phyloP scores from a whole-genome alignment of 2,329 filamentous ascomycete genomes.

The Aspergillus viridinutans region DNA sequence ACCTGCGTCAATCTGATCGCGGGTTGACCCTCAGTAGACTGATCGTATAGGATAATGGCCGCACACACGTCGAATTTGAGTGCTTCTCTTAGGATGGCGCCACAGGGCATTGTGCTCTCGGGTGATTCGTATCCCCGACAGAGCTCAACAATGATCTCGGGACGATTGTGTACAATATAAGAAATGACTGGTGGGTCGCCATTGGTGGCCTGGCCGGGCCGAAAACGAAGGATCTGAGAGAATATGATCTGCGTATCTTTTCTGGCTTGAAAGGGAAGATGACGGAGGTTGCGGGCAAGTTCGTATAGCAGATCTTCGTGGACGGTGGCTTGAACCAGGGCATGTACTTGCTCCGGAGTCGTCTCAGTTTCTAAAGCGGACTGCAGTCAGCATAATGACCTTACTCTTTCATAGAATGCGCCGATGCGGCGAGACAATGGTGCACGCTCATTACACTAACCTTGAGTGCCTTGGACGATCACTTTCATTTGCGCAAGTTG shows the following conservation, averaged over 20 bases:
- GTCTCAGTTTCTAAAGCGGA: constrained; percentile 68
- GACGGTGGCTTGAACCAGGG: constrained; percentile 78
- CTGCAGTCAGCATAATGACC: constrained; percentile 9
- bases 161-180: constrained; percentile 80
- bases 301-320: constrained; percentile 84
- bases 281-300: constrained; percentile 76
- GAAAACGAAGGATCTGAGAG: constrained; percentile 89
- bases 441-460: constrained; percentile 42
- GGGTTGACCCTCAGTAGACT: constrained; percentile 69
- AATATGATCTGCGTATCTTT: constrained; percentile 96
- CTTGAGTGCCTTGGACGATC: constrained; percentile 86
- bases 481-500: constrained; percentile 88
- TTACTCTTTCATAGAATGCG: not conserved
- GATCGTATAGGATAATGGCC: constrained; percentile 87
- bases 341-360: constrained; percentile 80
- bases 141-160: constrained; percentile 80
- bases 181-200: constrained; percentile 80
- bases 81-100: constrained; percentile 82
- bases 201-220: constrained; percentile 61
- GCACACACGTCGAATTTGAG: constrained; percentile 88
- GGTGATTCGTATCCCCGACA: constrained; percentile 86
- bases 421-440: not conserved
- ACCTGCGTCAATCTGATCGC: constrained; percentile 74
- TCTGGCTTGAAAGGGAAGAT: constrained; percentile 88
- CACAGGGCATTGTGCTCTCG: constrained; percentile 87